Evolutionary conservation across 177 flowering plant genomes (phyloP).

Genomic region (Telopea speciosissima): DNA sequence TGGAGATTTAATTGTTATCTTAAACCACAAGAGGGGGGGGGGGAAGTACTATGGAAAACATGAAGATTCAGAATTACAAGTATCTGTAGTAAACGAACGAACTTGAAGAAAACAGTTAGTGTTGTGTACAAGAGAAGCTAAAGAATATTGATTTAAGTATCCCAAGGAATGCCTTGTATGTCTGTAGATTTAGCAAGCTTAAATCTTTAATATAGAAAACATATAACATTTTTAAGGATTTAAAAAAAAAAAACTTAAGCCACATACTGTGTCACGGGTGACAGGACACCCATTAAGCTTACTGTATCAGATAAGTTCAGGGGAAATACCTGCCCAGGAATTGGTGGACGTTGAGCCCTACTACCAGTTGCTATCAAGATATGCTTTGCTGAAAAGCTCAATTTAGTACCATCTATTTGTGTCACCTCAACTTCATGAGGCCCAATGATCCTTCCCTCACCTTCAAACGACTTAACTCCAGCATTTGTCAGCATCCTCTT

Average conservation of each 20-base stretch:
- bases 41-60: too few relatives aligned
- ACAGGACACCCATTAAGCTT: background rate
- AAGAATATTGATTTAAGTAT: background rate
- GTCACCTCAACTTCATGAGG: slow-evolving; percentile 92
- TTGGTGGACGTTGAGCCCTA: slow-evolving; percentile 65
- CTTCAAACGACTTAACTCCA: slow-evolving; percentile 91
- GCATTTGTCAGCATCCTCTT: slow-evolving; percentile 75
- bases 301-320: background rate
- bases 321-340: slow-evolving; percentile 74
- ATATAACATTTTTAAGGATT: background rate
- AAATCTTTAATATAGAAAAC: background rate
- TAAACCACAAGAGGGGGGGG: too few relatives aligned
- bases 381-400: slow-evolving; percentile 72
- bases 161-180: background rate
- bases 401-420: slow-evolving; percentile 82
- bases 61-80: too few relatives aligned
- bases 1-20: too few relatives aligned
- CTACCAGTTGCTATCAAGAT: slow-evolving; percentile 95
- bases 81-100: background rate
- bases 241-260: background rate
- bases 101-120: background rate
- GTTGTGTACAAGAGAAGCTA: background rate
- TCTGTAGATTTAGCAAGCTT: too few relatives aligned
- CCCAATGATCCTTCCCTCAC: slow-evolving; percentile 81
- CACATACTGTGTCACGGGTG: background rate